Conservation (phyloP, 441 rosid genomes). For the Erodium trifolium region DNA sequence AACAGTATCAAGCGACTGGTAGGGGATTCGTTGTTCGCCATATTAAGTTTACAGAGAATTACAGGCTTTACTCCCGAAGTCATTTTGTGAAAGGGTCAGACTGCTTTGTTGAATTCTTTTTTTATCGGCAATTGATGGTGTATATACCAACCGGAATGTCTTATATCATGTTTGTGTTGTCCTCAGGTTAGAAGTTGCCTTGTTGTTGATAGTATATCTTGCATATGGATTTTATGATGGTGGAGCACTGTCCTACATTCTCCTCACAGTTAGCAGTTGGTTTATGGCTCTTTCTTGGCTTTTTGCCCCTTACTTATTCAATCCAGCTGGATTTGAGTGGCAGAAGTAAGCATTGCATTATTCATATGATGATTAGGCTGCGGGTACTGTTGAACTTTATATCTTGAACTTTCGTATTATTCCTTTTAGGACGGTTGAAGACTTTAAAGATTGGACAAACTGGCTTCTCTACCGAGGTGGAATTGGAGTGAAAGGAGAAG, state of each 20-base stretch:
- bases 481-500: conserved; percentile 97
- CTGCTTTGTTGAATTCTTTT: not conserved
- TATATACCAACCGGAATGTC: conserved; percentile 11
- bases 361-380: conserved; percentile 7
- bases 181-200: conserved; percentile 77
- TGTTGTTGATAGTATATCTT: conserved; percentile 70
- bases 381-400: not conserved
- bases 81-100: conserved; percentile 87
- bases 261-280: conserved; percentile 95
- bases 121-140: not conserved
- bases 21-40: conserved; percentile 97
- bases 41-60: conserved; percentile 87
- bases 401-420: conserved; percentile 16
- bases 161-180: conserved; percentile 22
- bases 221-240: conserved; percentile 84
- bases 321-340: conserved; percentile 99
- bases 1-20: conserved; percentile 96
- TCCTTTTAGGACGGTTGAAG: conserved; percentile 76
- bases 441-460: conserved; percentile 98
- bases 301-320: conserved; percentile 93
- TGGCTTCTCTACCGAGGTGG: conserved; percentile 99
- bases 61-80: conserved; percentile 93
- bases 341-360: conserved; percentile 63
- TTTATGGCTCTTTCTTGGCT: conserved; percentile 97
- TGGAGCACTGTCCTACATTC: conserved; percentile 75